Base-by-base conservation (phyloP, 495 filamentous ascomycete species). In the Haplographium delicatum region DNA sequence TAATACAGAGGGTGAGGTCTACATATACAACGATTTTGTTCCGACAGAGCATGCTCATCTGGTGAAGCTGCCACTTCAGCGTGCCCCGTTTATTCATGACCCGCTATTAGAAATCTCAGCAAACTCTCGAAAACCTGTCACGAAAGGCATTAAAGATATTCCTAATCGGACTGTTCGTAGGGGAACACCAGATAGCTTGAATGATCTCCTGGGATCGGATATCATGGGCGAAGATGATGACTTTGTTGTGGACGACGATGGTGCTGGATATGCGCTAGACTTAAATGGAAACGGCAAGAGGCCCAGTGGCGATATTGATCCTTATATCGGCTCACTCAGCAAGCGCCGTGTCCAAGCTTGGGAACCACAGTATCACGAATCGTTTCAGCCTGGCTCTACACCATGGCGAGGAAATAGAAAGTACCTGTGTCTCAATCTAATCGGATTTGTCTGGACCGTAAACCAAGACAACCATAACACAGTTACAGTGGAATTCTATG, bases 401-500 rank as follows among this genome's bases (percentile, higher is more conserved):
- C 90, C 91, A 1, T 98, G 94, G 93, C 80, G 86, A 43, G 93
- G 94, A 1, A 94, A 93, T 62, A 74, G 93, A 38, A 85, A 88
- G 58, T 97, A 97, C 66, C 80, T 98, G 3, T 95, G 89, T 60
- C 72, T 96, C 33, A 97, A 96, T 63, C 73, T 98, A 51, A 85
- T 88, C 25, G 93, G 94, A 11, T 89, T 89, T 57, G 88, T 96
- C 4, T 98, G 94, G 93, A 97, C 93, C 0, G 88, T 97, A 11
- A 86, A 95, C 58, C 94, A 98, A 67, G 89, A 95, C 56, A 85
- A 83, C 0, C 91, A 97, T 54, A 78, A 97, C 65, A 98, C 91
- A 5, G 85, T 98, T 22, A 97, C 94, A 0, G 89, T 97, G 13
- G 93, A 98, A 57, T 98, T 98, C 64, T 95, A 96, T 63, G 93